Base-by-base conservation (phyloP, 2,329 filamentous ascomycete genomes). In the Colletotrichum sp. region DNA sequence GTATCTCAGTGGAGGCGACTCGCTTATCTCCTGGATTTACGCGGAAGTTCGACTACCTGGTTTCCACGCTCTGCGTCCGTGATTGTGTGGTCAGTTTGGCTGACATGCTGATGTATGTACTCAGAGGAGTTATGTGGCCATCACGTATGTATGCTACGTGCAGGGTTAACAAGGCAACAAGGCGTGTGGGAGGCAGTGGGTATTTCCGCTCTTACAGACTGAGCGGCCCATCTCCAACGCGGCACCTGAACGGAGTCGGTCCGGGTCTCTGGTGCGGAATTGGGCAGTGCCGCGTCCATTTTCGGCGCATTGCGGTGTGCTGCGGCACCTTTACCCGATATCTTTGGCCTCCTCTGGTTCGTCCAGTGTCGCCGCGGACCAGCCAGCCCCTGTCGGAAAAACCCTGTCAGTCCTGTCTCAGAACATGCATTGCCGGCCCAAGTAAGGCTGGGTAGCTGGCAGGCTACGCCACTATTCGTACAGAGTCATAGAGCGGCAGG, bases 351-450 rank as follows among this genome's bases (percentile, higher is more conserved):
- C 55, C 32, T 68, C 66, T 70, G 24, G 57, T 57, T 59, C 26
- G 39, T 70, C 57, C 30, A 63, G 18, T 63, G 59, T 34, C 18
- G 28, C n/a, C 30, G 24, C 24, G 16, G 26, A 21, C 60, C 60
- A 44, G 28, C 55, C 26, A 18, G 28, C 7, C 72, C 72, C 34
- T 71, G 67, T 65, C 60, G 24, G 39, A 32, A 12, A 64, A 64
- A 44, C 71, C 71, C 55, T 70, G 71, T 63, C 66, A 49, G 16
- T 18, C n/a, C 28, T 74, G 67, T 74, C 59, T 74, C 68, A 74
- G 72, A 71, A 59, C 67, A 74, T 65, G 72, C 67, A 65, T 64
- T 71, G 60, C 49, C 32, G 32, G 57, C 49, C 57, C 39, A 73
- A 52, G 28, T 39, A 63, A 44, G 68, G 71, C 66, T 57, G 18